Evolutionary conservation across 345 rosid species (phyloP).

Genomic region (Pugionium cornutum): DNA sequence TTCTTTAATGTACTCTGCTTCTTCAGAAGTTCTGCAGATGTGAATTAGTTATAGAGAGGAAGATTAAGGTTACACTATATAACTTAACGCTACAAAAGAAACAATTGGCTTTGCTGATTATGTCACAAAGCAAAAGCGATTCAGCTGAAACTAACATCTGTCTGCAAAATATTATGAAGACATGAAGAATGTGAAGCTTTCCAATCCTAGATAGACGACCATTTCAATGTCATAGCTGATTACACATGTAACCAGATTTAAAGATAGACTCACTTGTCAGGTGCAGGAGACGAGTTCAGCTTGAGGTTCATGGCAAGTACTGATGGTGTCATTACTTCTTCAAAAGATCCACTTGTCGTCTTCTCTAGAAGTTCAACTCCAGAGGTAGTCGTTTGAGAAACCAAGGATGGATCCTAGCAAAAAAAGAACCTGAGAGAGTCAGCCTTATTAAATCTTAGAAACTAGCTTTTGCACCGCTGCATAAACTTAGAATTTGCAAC

Average conservation of each 20-base stretch:
- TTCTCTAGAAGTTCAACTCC: conserved; percentile 54
- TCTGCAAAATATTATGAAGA: neutral
- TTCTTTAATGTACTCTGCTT: conserved; percentile 63
- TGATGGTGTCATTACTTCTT: conserved; percentile 76
- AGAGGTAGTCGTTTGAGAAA: conserved; percentile 48
- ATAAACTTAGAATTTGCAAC: conserved; percentile 8
- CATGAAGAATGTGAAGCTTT: conserved; percentile 5
- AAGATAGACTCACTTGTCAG: conserved; percentile 45
- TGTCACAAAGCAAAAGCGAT: conserved; percentile 5
- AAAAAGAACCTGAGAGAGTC: conserved; percentile 12
- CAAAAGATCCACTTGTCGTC: conserved; percentile 50
- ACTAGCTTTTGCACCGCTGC: conserved; percentile 23
- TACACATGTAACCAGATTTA: conserved; percentile 2
- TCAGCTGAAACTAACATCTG: conserved; percentile 21
- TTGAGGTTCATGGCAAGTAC: conserved; percentile 67
- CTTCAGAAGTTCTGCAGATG: conserved; percentile 55
- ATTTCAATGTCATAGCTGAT: neutral
- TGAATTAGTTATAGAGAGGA: conserved; percentile 18
- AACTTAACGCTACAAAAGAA: neutral
- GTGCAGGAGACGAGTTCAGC: conserved; percentile 57
- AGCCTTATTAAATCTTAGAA: conserved; percentile 11
- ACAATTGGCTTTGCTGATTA: conserved; percentile 25
- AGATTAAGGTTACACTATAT: conserved; percentile 12
- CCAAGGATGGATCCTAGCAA: conserved; percentile 56
- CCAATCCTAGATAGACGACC: neutral